Evolutionary conservation across 192 early-diverging fungal species (phyloP), one percentile per base, ranked within the genome.

Genomic region (Phlyctochytrium planicorne): DNA sequence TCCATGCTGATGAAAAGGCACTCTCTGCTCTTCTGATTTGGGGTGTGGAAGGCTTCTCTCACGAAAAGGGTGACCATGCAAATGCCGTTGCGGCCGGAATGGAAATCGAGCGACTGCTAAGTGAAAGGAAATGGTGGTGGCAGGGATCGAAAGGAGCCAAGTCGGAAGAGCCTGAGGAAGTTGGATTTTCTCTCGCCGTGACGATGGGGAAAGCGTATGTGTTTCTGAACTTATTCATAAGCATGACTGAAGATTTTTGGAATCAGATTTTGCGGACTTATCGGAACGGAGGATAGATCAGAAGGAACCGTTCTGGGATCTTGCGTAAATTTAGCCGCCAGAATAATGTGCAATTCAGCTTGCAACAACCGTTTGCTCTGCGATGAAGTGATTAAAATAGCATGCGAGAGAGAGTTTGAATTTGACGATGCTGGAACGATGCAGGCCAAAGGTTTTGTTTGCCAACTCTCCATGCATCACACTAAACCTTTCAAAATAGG

Each of bases 1-100:
- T 74, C 57, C 70, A 74, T 53, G 65, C 64, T n/a, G 76, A 78
- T 56, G 76, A 78, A 32, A 78, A 78, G 53, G 63, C 62, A 12
- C 32, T 69, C 16, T 73, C 76, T 0, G 62, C 68, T 24, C 72
- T 78, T 6, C 37, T 74, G 14, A 65, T 78, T 1, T 78, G 71
- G 72, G 76, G 76, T 14, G 59, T 77, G 34, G 70, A 72, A 60
- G 70, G 70, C 2, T 77, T 69, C 37, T 65, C 75, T 30, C 75
- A 77, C 63, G 75, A 77, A 53, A 40, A 73, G 29, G 62, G 67
- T n/a, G 65, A 69, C 34, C 55, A 50, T 14, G 34, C 55, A 24
- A 63, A 64, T 53, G 68, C 72, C 25, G 55, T 68, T 53, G 66
- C 59, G 1, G 72, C 72, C 16, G 72, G 66, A 0, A 53, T 63